Percentiles rank a stretch among this genome's conserved stretches.
phyloP scores from a whole-genome alignment of 2,329 filamentous ascomycete species.

The Dactylellina drechsleri region DNA sequence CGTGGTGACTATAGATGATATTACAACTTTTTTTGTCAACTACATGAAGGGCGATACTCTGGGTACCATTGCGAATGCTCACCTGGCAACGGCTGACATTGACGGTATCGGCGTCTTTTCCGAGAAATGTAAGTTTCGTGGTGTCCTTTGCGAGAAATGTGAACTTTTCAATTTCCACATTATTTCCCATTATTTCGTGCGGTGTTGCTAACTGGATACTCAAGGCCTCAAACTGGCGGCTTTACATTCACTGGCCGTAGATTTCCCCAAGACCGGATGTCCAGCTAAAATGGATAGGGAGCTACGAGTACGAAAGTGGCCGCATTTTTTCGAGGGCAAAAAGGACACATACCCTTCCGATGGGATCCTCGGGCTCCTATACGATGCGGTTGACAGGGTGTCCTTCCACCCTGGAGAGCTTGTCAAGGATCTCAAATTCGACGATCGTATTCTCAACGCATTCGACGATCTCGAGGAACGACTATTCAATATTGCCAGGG shows the following conservation, averaged over 20 bases:
- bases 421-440: slow-evolving; percentile 69
- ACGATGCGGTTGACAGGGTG: slow-evolving; percentile 71
- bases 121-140: too few relatives aligned
- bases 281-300: slow-evolving; percentile 73
- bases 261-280: slow-evolving; percentile 90
- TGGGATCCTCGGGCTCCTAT: slow-evolving; percentile 78
- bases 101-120: slow-evolving; percentile 72
- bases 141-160: too few relatives aligned
- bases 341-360: slow-evolving; percentile 64
- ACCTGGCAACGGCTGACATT: slow-evolving; percentile 79
- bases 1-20: slow-evolving; percentile 76
- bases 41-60: slow-evolving; percentile 93
- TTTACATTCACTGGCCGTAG: slow-evolving; percentile 89
- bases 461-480: slow-evolving; percentile 68
- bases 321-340: slow-evolving; percentile 78
- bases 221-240: slow-evolving; percentile 76
- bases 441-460: slow-evolving; percentile 75
- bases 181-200: background rate
- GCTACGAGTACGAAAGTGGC: slow-evolving; percentile 55
- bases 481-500: slow-evolving; percentile 69
- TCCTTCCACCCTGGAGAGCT: slow-evolving; percentile 76
- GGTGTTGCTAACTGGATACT: background rate
- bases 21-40: slow-evolving; percentile 85
- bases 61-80: slow-evolving; percentile 80
- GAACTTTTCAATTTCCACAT: slow-evolving; percentile 59